Evolutionary conservation across 768 basidiomycete genomes (phyloP).

Genomic region (Phlebiopsis flavidoalba): DNA sequence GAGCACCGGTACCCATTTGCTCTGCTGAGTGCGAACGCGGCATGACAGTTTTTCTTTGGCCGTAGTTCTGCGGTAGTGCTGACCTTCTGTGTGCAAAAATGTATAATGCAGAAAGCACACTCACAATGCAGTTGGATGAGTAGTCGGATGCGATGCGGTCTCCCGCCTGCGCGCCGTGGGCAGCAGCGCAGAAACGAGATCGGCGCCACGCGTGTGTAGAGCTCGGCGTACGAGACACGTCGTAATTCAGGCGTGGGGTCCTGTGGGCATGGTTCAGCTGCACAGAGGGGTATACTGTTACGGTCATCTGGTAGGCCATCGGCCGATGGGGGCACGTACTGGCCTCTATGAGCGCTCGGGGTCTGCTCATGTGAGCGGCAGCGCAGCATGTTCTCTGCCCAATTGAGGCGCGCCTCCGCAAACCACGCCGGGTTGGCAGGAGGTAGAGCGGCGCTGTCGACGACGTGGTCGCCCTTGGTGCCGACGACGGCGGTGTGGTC

Average conservation of each 20-base stretch:
- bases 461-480: slow-evolving; percentile 53
- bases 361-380: slow-evolving; percentile 50
- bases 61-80: too few relatives aligned
- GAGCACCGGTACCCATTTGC: too few relatives aligned
- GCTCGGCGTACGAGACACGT: slow-evolving; percentile 47
- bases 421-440: slow-evolving; percentile 71
- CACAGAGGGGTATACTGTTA: slow-evolving; percentile 12
- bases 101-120: too few relatives aligned
- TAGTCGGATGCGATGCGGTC: slow-evolving; percentile 74
- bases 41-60: too few relatives aligned
- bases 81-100: neutral
- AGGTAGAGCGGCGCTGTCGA: slow-evolving; percentile 49
- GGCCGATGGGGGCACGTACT: slow-evolving; percentile 32
- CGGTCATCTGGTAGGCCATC: neutral
- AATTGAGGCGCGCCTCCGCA: slow-evolving; percentile 59
- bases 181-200: slow-evolving; percentile 54
- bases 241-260: slow-evolving; percentile 39
- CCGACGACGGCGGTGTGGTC: slow-evolving; percentile 60
- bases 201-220: slow-evolving; percentile 54
- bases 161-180: slow-evolving; percentile 50
- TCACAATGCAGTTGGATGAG: slow-evolving; percentile 72
- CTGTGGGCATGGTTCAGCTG: slow-evolving; percentile 60
- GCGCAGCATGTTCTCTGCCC: slow-evolving; percentile 77
- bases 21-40: too few relatives aligned
- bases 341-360: slow-evolving; percentile 66